phyloP scores from a whole-genome alignment of 176 grass and related monocot genomes.

The Tuctoria greenei region DNA sequence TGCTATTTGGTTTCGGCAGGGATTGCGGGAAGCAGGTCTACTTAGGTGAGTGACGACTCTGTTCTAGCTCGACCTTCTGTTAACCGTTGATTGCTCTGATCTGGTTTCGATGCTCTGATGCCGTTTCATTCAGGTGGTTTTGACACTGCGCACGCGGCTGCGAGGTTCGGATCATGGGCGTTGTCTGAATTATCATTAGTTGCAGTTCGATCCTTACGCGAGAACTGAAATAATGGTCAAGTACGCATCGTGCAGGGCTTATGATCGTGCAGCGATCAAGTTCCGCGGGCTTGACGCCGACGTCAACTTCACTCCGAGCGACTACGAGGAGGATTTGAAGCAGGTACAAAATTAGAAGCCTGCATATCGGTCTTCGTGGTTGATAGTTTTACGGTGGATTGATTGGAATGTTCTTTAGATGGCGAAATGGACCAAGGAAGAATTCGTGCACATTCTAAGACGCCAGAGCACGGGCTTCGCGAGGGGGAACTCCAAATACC shows the following conservation, averaged over 20 bases:
- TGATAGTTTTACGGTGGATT: not conserved
- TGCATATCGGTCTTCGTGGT: not conserved
- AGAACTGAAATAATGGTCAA: not conserved
- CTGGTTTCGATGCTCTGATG: not conserved
- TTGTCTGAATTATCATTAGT: not conserved
- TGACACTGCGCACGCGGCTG: slow-evolving; percentile 90
- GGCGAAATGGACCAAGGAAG: slow-evolving; percentile 91
- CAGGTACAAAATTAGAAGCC: slow-evolving; percentile 56
- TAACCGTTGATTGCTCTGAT: not conserved
- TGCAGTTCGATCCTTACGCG: not conserved
- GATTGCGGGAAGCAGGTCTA: slow-evolving; percentile 99
- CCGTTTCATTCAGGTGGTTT: slow-evolving; percentile 75
- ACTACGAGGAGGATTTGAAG: slow-evolving; percentile 95
- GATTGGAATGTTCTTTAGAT: slow-evolving; percentile 41
- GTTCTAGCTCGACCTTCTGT: slow-evolving; percentile 14
- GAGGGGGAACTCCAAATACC: slow-evolving; percentile 88
- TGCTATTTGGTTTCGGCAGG: slow-evolving; percentile 46
- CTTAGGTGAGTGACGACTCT: slow-evolving; percentile 56
- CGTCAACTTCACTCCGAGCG: slow-evolving; percentile 87
- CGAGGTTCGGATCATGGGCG: slow-evolving; percentile 44
- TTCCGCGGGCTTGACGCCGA: slow-evolving; percentile 89
- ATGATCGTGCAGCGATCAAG: slow-evolving; percentile 94
- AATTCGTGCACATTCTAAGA: slow-evolving; percentile 96
- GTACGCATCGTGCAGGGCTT: slow-evolving; percentile 52
- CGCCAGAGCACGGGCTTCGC: slow-evolving; percentile 97